These are phyloP conservation scores for Achaetomiella virescens DNA, from an alignment of 495 filamentous ascomycete species.

Conservation along the genomic window DNA sequence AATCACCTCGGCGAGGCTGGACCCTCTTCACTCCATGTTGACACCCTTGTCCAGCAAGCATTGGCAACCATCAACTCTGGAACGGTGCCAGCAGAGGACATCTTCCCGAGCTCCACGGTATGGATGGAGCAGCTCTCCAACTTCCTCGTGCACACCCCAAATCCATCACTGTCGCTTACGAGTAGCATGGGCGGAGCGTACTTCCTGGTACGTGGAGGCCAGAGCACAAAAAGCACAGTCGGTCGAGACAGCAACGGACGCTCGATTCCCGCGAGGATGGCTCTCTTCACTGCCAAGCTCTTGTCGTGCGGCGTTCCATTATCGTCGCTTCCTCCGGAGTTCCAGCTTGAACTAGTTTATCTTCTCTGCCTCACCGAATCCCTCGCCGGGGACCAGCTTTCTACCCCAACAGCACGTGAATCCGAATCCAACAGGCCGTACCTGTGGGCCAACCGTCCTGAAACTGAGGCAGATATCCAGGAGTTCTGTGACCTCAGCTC, in stretches of 20 bases:
- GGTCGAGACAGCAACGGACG: slow-evolving; percentile 59
- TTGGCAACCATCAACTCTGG: slow-evolving; percentile 18
- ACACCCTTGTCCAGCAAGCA: slow-evolving; percentile 42
- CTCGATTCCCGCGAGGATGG: slow-evolving; percentile 68
- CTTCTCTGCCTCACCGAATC: slow-evolving; percentile 36
- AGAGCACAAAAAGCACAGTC: slow-evolving; percentile 18
- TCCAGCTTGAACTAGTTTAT: slow-evolving; percentile 36
- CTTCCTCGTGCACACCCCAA: slow-evolving; percentile 54
- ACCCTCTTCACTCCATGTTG: slow-evolving; percentile 37
- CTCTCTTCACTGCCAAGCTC: slow-evolving; percentile 56
- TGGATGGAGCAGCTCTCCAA: slow-evolving; percentile 46
- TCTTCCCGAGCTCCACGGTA: slow-evolving; percentile 38
- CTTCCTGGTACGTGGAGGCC: slow-evolving; percentile 48
- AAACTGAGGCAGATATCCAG: slow-evolving; percentile 53
- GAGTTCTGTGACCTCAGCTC: slow-evolving; percentile 55
- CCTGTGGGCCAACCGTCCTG: slow-evolving; percentile 35
- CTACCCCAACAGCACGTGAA: slow-evolving; percentile 24
- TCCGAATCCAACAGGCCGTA: neutral
- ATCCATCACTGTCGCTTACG: slow-evolving; percentile 61
- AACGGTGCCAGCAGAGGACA: slow-evolving; percentile 19
- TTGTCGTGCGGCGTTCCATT: slow-evolving; percentile 35
- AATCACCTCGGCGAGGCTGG: slow-evolving; percentile 37
- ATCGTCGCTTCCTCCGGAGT: slow-evolving; percentile 23
- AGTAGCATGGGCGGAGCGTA: slow-evolving; percentile 65
- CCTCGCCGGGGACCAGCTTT: slow-evolving; percentile 41